Conservation (phyloP, 129 eudicot genomes). For the Lactuca sativa region DNA sequence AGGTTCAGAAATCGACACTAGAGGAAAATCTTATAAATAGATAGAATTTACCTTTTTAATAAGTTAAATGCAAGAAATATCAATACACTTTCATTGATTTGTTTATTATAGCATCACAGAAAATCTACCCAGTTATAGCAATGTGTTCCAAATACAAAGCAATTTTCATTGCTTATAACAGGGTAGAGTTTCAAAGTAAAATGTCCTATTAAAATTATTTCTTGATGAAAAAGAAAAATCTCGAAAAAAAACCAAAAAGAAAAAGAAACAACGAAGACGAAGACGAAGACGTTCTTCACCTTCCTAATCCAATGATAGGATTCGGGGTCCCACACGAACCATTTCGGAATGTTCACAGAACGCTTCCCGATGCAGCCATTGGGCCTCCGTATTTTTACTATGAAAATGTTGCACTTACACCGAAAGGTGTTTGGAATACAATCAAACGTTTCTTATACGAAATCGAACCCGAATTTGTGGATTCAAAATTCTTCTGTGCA, state of each 20-base stretch:
- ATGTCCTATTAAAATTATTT: no score
- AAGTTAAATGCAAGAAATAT: no score
- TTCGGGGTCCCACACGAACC: conserved; percentile 39
- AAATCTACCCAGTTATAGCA: no score
- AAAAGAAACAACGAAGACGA: neutral
- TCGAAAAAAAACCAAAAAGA: neutral
- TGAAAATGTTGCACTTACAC: conserved; percentile 42
- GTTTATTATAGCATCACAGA: no score
- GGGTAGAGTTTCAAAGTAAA: no score
- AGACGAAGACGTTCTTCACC: conserved; percentile 6
- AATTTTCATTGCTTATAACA: no score
- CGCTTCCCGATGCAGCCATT: conserved; percentile 19
- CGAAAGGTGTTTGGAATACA: conserved; percentile 37
- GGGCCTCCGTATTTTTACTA: conserved; percentile 47
- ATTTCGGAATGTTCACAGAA: neutral
- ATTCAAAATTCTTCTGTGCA: conserved; percentile 41
- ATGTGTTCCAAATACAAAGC: no score
- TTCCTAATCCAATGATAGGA: conserved; percentile 47
- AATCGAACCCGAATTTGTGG: conserved; percentile 48
- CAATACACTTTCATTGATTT: no score
- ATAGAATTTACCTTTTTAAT: no score
- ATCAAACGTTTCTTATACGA: conserved; percentile 29
- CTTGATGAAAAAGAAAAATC: conserved; percentile 10
- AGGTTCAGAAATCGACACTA: no score
- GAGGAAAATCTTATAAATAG: no score